phyloP scores from a whole-genome alignment of 345 rosid species.

The Pistacia atlantica region DNA sequence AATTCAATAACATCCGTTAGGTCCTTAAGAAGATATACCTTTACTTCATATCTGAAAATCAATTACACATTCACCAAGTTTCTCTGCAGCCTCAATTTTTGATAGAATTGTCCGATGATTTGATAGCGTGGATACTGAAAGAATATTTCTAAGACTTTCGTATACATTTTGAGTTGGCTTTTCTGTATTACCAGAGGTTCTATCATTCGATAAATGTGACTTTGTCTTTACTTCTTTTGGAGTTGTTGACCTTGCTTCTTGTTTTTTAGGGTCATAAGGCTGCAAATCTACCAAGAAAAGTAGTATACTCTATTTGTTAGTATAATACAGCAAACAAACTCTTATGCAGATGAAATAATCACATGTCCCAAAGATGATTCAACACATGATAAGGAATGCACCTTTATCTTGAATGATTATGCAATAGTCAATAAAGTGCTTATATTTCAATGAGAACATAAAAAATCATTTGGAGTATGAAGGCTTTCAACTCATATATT shows the following conservation, averaged over 20 bases:
- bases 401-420: neutral
- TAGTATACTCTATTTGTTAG: conserved; percentile 3
- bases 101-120: conserved; percentile 33
- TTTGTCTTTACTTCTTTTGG: conserved; percentile 17
- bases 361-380: neutral
- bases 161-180: conserved; percentile 27
- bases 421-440: neutral
- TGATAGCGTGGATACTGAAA: conserved; percentile 26
- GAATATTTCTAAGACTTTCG: conserved; percentile 40
- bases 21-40: conserved; percentile 2
- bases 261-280: conserved; percentile 14
- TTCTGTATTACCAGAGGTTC: conserved; percentile 13
- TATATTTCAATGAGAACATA: neutral
- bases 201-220: conserved; percentile 12
- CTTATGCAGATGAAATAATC: neutral
- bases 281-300: conserved; percentile 25
- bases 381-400: neutral
- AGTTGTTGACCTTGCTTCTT: conserved; percentile 15
- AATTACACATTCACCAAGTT: conserved; percentile 41
- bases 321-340: conserved; percentile 2
- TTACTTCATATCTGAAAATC: conserved; percentile 60
- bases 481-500: neutral
- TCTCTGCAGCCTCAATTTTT: conserved; percentile 54
- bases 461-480: neutral
- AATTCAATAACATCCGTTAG: neutral